phyloP scores from a whole-genome alignment of 2,329 filamentous ascomycete species.

The Talaromyces albobiverticillius region DNA sequence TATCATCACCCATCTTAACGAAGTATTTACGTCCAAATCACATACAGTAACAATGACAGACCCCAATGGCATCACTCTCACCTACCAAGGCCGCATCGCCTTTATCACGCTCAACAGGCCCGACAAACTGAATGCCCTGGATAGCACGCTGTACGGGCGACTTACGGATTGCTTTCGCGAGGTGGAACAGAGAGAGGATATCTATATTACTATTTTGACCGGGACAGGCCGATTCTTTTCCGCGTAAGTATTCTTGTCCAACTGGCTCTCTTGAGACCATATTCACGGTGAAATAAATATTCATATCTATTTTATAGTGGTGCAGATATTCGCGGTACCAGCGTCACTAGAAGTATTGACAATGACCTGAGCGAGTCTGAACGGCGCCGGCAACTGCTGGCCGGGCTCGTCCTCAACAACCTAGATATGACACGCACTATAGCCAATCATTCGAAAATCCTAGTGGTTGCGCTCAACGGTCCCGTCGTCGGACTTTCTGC shows the following conservation, averaged over 20 bases:
- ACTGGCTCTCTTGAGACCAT: not conserved
- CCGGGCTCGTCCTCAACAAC: conserved; percentile 77
- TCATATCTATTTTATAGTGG: conserved; percentile 6
- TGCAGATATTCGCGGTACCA: conserved; percentile 11
- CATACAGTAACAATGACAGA: conserved; percentile 12
- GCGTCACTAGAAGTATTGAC: conserved; percentile 24
- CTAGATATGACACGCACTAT: conserved; percentile 86
- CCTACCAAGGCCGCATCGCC: conserved; percentile 68
- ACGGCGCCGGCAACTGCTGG: conserved; percentile 59
- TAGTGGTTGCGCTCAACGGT: conserved; percentile 87
- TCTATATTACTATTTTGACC: conserved; percentile 80
- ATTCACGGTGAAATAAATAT: not conserved
- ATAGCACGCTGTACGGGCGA: conserved; percentile 69
- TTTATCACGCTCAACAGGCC: conserved; percentile 83
- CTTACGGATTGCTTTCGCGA: conserved; percentile 72
- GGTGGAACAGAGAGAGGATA: conserved; percentile 72
- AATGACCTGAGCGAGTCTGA: conserved; percentile 31
- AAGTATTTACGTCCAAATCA: too few species aligned
- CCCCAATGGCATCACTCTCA: conserved; percentile 54
- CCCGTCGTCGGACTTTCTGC: conserved; percentile 86
- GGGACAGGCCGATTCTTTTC: conserved; percentile 82
- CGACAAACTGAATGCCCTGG: conserved; percentile 83
- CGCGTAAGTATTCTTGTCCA: conserved; percentile 59
- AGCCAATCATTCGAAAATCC: conserved; percentile 90
- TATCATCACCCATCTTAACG: too few species aligned